Percentiles rank a stretch among this genome's conserved stretches.
Evolutionary conservation across 2,329 filamentous ascomycete species (phyloP).

Genomic region (Boeremia lycopersici): DNA sequence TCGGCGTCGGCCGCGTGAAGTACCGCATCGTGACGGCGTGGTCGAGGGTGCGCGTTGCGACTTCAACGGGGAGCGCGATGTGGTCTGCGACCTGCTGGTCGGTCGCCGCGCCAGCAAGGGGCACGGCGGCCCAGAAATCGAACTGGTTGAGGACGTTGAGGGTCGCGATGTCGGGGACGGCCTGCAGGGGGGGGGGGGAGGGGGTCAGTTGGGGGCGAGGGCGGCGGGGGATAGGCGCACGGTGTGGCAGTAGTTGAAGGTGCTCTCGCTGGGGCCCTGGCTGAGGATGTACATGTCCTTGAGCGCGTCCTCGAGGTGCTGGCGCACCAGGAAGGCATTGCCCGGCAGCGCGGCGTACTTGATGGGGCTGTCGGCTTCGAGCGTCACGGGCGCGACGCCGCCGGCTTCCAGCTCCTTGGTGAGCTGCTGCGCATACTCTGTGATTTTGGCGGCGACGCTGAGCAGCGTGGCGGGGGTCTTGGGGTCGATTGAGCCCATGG

Average conservation of each 20-base stretch:
- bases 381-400: constrained; percentile 51
- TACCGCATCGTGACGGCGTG: constrained; percentile 45
- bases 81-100: constrained; percentile 37
- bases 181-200: constrained; percentile 41
- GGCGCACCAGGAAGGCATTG: constrained; percentile 53
- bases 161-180: constrained; percentile 52
- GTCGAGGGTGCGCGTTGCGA: constrained; percentile 40
- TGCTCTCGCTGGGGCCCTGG: constrained; percentile 58
- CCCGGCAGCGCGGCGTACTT: constrained; percentile 51
- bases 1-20: constrained; percentile 34
- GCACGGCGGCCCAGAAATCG: constrained; percentile 60
- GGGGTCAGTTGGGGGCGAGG: too few relatives aligned
- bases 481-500: constrained; percentile 27
- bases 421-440: constrained; percentile 52
- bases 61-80: constrained; percentile 33
- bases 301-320: constrained; percentile 53
- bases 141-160: constrained; percentile 60
- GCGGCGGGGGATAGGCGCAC: too few relatives aligned
- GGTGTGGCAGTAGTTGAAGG: constrained; percentile 49
- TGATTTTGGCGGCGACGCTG: constrained; percentile 54
- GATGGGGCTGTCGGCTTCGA: constrained; percentile 52
- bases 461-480: constrained; percentile 45
- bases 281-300: constrained; percentile 56
- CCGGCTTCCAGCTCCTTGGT: constrained; percentile 52
- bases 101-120: constrained; percentile 54